These are phyloP conservation scores for Starmerella gropengiesseri DNA, from an alignment of 805 yeast species.

Conservation along the genomic window DNA sequence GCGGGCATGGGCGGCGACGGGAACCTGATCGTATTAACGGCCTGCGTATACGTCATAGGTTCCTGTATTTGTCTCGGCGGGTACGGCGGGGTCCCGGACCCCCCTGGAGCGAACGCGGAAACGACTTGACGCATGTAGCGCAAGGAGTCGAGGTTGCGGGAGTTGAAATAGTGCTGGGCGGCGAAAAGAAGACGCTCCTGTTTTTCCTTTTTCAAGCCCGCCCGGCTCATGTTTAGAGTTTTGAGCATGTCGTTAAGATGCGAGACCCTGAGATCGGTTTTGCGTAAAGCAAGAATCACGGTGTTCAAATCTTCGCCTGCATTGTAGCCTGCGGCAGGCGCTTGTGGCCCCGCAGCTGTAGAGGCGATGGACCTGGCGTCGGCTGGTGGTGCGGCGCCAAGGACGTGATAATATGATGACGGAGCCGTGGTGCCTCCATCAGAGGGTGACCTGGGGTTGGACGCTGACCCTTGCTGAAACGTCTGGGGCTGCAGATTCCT, in stretches of 20 bases:
- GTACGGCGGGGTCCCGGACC: neutral
- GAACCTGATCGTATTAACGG: neutral
- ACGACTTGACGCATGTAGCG: slow-evolving; percentile 2
- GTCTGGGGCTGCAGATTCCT: too few relatives aligned
- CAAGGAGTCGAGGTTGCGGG: neutral
- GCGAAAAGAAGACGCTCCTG: slow-evolving; percentile 41
- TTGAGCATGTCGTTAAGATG: slow-evolving; percentile 27
- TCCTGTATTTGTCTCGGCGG: neutral
- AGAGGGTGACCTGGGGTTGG: too few relatives aligned
- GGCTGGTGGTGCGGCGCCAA: too few relatives aligned
- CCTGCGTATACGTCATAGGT: slow-evolving; percentile 1
- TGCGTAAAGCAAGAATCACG: neutral
- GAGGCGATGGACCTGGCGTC: too few relatives aligned
- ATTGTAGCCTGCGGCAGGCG: too few relatives aligned
- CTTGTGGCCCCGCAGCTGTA: too few relatives aligned
- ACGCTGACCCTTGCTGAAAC: too few relatives aligned
- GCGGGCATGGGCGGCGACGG: neutral
- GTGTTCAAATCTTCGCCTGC: neutral
- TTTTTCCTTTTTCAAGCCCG: slow-evolving; percentile 55
- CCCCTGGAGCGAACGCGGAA: slow-evolving; percentile 1
- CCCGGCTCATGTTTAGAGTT: slow-evolving; percentile 35
- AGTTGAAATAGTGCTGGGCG: neutral
- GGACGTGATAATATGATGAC: too few relatives aligned
- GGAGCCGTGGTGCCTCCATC: too few relatives aligned
- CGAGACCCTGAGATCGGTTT: slow-evolving; percentile 15